A percentile compares a stretch with the other conserved stretches of the same genome.
Conservation (phyloP, 352 stramenopile genomes). For the Phytophthora tubulina region DNA sequence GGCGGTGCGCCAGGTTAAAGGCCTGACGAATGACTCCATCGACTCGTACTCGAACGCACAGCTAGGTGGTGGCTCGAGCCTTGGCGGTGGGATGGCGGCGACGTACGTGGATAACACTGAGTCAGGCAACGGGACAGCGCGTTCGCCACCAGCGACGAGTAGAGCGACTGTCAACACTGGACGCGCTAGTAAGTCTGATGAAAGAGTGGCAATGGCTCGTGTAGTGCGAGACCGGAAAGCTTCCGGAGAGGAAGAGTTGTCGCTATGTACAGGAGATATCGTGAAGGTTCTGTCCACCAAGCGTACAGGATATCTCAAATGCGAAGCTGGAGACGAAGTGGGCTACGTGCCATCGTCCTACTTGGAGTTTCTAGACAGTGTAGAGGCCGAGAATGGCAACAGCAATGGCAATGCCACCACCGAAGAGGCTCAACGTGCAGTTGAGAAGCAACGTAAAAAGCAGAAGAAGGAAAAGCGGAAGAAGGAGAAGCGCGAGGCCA, state of each 20-base stretch:
- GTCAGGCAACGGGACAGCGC: constrained; percentile 29
- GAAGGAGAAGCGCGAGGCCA: constrained; percentile 48
- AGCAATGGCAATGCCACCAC: constrained; percentile 9
- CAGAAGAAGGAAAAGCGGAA: constrained; percentile 66
- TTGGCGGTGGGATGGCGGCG: constrained; percentile 25
- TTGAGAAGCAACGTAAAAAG: constrained; percentile 73
- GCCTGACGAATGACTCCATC: constrained; percentile 88
- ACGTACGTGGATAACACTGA: constrained; percentile 75
- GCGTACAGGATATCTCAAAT: constrained; percentile 86
- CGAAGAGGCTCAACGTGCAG: constrained; percentile 43
- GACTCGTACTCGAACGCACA: constrained; percentile 84
- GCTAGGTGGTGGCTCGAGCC: constrained; percentile 26
- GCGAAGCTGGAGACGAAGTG: constrained; percentile 72
- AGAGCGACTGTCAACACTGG: constrained; percentile 30
- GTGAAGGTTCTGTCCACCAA: constrained; percentile 83
- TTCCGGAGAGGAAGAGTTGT: constrained; percentile 79
- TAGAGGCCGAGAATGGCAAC: constrained; percentile 24
- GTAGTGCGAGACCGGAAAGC: constrained; percentile 81
- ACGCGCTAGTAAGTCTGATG: constrained; percentile 35
- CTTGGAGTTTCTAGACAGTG: constrained; percentile 80
- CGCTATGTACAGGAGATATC: constrained; percentile 66
- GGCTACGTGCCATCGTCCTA: constrained; percentile 88
- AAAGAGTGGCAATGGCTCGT: constrained; percentile 52
- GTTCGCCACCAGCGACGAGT: constrained; percentile 37
- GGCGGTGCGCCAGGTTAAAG: constrained; percentile 80